Conservation (phyloP, 331 rosid species). For the Malus hybrid region DNA sequence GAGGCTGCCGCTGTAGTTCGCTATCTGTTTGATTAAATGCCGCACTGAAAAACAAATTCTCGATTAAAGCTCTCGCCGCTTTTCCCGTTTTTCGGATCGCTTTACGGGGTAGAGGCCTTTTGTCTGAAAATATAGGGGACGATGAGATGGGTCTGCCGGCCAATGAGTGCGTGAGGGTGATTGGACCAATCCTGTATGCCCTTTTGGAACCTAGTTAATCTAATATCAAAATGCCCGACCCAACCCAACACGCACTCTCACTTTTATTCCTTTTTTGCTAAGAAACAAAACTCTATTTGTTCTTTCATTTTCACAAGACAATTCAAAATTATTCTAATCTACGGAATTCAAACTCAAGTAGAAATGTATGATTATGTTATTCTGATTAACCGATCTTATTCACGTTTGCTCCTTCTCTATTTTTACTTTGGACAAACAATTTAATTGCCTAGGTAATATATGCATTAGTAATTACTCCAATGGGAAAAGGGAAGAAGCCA, state of each 20-base stretch:
- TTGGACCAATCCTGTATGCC: not conserved
- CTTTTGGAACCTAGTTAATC: not conserved
- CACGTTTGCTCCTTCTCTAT: not conserved
- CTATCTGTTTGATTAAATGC: slow-evolving; percentile 28
- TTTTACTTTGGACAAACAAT: not conserved
- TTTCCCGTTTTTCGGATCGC: not conserved
- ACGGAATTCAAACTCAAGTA: too few relatives aligned
- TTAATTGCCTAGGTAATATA: not conserved
- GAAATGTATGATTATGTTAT: too few relatives aligned
- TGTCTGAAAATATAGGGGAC: not conserved
- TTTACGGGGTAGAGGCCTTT: not conserved
- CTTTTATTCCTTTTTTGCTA: not conserved
- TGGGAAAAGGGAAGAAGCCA: not conserved
- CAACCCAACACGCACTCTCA: not conserved
- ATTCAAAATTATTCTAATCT: too few relatives aligned
- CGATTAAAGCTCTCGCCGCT: not conserved
- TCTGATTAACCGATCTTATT: not conserved
- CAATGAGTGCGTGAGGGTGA: not conserved
- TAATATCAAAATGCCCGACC: not conserved
- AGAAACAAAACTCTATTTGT: too few relatives aligned
- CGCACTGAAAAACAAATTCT: not conserved
- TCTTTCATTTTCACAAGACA: not conserved
- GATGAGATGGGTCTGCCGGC: not conserved
- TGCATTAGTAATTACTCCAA: not conserved
- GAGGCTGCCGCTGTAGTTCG: slow-evolving; percentile 24